phyloP scores from a whole-genome alignment of 768 basidiomycete species.

The Boletus rufocinnamomeus region DNA sequence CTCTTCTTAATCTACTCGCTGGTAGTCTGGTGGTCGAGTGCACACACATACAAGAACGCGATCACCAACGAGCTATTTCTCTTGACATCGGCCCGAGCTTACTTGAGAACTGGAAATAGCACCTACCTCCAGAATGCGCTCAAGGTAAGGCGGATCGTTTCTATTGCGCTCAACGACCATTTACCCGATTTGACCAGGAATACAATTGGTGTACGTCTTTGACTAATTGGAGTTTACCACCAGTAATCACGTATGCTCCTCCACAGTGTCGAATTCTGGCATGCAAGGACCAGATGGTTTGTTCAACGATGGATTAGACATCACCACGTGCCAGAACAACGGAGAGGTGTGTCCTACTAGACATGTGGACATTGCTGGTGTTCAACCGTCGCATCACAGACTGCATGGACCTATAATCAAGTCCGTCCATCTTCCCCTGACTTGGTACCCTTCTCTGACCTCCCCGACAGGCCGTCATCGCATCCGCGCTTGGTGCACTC shows the following conservation, averaged over 20 bases:
- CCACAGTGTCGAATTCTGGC: constrained; percentile 30
- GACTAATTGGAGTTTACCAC: background rate
- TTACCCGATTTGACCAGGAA: constrained; percentile 16
- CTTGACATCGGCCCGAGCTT: constrained; percentile 50
- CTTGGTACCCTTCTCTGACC: background rate
- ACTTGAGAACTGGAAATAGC: constrained; percentile 37
- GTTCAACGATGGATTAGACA: constrained; percentile 34
- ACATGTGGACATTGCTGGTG: background rate
- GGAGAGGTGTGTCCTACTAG: constrained; percentile 13
- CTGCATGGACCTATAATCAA: constrained; percentile 63
- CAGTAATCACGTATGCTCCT: background rate
- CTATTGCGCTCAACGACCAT: background rate
- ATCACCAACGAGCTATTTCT: constrained; percentile 63
- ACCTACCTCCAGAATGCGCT: constrained; percentile 51
- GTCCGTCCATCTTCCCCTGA: constrained; percentile 27
- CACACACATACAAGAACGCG: constrained; percentile 58
- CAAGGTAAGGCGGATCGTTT: constrained; percentile 33
- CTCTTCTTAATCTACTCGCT: background rate
- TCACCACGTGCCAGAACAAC: constrained; percentile 32
- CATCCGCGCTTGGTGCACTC: constrained; percentile 52
- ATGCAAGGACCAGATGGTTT: constrained; percentile 32
- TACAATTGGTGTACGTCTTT: constrained; percentile 32
- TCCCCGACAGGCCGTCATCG: constrained; percentile 49
- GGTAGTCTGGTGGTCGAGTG: constrained; percentile 59
- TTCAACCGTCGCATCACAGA: constrained; percentile 26